Percentiles rank a stretch among this genome's conserved stretches.
Conservation (phyloP, 192 early-diverging fungal species). For the Linnemannia elongata region DNA sequence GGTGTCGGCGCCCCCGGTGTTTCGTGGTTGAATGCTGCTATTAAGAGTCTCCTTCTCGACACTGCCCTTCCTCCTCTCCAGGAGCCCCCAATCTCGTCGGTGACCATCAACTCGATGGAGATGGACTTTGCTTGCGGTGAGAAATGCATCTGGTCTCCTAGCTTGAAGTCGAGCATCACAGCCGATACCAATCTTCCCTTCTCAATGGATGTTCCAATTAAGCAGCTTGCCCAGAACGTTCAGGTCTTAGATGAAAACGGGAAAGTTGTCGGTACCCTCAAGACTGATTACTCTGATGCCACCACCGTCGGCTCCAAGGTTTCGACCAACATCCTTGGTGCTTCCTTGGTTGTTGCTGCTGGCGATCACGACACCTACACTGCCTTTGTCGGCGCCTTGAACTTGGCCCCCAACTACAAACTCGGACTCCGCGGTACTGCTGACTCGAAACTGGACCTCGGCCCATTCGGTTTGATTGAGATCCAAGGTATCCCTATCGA, state of each 20-base stretch:
- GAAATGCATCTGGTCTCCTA: constrained; percentile 58
- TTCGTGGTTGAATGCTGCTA: constrained; percentile 45
- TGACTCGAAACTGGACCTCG: constrained; percentile 49
- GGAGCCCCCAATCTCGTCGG: constrained; percentile 50
- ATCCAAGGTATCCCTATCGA: constrained; percentile 57
- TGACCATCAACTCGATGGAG: constrained; percentile 62
- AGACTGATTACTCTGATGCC: constrained; percentile 16
- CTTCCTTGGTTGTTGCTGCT: constrained; percentile 50
- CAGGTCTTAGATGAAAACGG: constrained; percentile 40
- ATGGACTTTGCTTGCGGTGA: constrained; percentile 55
- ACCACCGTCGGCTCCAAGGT: constrained; percentile 51
- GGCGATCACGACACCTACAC: constrained; percentile 53
- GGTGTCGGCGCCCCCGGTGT: constrained; percentile 34
- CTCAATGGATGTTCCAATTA: constrained; percentile 60
- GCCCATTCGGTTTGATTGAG: constrained; percentile 51
- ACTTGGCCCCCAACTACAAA: constrained; percentile 32
- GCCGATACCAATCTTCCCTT: constrained; percentile 69
- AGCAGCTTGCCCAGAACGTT: constrained; percentile 58
- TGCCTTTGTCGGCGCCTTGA: constrained; percentile 61
- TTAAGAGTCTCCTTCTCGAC: constrained; percentile 13
- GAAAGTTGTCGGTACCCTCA: constrained; percentile 24
- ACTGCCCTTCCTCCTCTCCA: constrained; percentile 17
- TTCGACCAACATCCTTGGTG: constrained; percentile 37
- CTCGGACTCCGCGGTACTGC: constrained; percentile 63
- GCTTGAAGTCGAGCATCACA: constrained; percentile 53